Base-by-base conservation (phyloP, 148 eudicot genomes). In the Spergularia marina region DNA sequence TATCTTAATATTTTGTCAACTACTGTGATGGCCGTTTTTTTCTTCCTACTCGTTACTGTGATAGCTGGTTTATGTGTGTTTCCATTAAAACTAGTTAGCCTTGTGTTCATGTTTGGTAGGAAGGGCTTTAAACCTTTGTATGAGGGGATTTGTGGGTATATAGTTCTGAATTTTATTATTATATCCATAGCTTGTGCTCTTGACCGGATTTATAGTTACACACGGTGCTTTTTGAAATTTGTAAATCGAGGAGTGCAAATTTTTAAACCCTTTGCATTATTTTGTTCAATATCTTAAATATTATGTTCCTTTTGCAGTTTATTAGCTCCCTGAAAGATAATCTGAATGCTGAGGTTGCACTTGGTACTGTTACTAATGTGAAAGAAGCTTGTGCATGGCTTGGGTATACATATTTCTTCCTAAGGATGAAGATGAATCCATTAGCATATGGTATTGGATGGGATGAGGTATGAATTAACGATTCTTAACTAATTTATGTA, bases 351-450 rank as follows among this genome's bases (percentile, higher is more conserved):
- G 99, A 96, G 97, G 98, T 96, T 65, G 94, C 96, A 74, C 70
- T 96, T 83, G 99, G 99, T 56, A 96, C 99, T 67, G 99, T 96
- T 47, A 96, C 99, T 76, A 96, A 96, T 87, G 99, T 96, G 75
- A 96, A 96, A 91, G 99, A 96, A 82, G 99, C 99, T 79, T 96
- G 99, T 86, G 99, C 99, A 53, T 96, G 99, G 99, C 98, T 96
- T 81, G 97, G 99, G n/a, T 96, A 96, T 70, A 96, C 99, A 4
- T 96, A 96, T 82, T 89, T 96, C 59, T 96, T 91, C 76, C 87
- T 96, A 79, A 86, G 99, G 87, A 96, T 96, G 99, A 96, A 91
- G 88, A 89, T 86, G 92, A 96, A 96, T 84, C 99, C 99, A 20
- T 83, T 96, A 86, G 99, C 94, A 65, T 96, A 96, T 85, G 99